Base-by-base conservation (phyloP, 176 grass and related monocot genomes). In the Saccharum spontaneum region DNA sequence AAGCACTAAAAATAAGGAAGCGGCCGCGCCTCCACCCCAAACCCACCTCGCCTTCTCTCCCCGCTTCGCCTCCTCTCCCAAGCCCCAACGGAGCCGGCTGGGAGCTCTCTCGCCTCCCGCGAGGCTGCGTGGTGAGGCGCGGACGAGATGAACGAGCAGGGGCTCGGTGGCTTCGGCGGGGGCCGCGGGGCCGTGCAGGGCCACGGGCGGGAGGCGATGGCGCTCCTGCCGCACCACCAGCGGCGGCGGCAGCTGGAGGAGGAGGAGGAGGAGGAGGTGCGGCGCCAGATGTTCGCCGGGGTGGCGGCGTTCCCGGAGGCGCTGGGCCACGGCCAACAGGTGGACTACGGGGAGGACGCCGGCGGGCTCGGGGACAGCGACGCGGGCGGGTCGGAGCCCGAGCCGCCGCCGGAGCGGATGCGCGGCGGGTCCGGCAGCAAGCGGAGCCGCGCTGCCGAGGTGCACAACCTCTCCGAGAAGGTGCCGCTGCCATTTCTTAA, bases 381-480 rank as follows among this genome's bases (percentile, higher is more conserved):
- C n/a, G 55, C 41, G 6, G 84, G 31, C n/a, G 68, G 84, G 77
- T 90, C 92, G 3, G 91, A 94, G 75, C 87, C 89, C 12, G 96
- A 94, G 73, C 70, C 80, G 48, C 73, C 80, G 64, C 14, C 37
- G 59, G 49, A 57, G 45, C 86, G 73, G 17, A 39, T 77, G 26
- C 89, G 91, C 75, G 85, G 85, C 17, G 87, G 80, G 4, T 95
- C 93, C 3, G 88, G 93, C 67, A 89, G 93, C 87, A 95, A 98
- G 86, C 84, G 96, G 65, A 98, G 91, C 86, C 89, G 96, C 69
- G 93, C 91, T 62, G 93, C 96, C 55, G 96, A 98, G 86, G 96
- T 98, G 74, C 96, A 98, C 80, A 98, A 98, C 86, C 92, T 98
- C 83, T 98, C 96, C 49, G 96, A 98, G 70, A 98, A 98, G 93